Evolutionary conservation across 148 eudicot genomes (phyloP).

Genomic region (Limonium bicolor): DNA sequence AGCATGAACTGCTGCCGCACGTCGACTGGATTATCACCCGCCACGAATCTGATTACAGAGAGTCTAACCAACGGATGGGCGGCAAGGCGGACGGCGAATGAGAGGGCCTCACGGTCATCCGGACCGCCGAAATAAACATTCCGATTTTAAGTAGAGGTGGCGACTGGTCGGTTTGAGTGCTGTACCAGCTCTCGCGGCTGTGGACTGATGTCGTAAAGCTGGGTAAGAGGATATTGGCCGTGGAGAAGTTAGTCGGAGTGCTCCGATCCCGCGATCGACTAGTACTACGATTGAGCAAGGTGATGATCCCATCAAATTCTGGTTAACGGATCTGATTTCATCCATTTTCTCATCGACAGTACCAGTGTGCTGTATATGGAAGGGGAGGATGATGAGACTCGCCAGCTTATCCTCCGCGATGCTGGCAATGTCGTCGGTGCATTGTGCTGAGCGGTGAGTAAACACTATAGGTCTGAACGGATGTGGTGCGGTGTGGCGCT

Average conservation of each 20-base stretch:
- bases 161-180: too few relatives aligned
- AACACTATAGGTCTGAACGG: constrained; percentile 12
- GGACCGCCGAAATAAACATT: constrained; percentile 32
- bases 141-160: too few relatives aligned
- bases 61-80: constrained; percentile 11
- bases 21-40: constrained; percentile 1
- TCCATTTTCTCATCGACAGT: constrained; percentile 5
- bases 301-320: constrained; percentile 8
- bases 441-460: constrained; percentile 15
- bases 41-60: constrained; percentile 19
- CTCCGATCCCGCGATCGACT: constrained; percentile 9
- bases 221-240: not conserved
- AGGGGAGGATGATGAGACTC: constrained; percentile 1
- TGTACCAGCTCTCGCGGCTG: not conserved
- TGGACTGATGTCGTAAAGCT: too few relatives aligned
- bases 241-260: not conserved
- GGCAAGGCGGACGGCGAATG: constrained; percentile 24
- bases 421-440: constrained; percentile 24
- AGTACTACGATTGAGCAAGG: constrained; percentile 21
- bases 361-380: too few relatives aligned
- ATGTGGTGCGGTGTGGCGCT: not conserved
- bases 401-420: constrained; percentile 14
- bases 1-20: too few relatives aligned
- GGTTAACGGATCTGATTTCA: constrained; percentile 4
- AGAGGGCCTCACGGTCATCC: constrained; percentile 41